Evolutionary conservation across 352 stramenopile genomes (phyloP), one percentile per base, ranked within the genome.

Genomic region (Phytophthora rubi): DNA sequence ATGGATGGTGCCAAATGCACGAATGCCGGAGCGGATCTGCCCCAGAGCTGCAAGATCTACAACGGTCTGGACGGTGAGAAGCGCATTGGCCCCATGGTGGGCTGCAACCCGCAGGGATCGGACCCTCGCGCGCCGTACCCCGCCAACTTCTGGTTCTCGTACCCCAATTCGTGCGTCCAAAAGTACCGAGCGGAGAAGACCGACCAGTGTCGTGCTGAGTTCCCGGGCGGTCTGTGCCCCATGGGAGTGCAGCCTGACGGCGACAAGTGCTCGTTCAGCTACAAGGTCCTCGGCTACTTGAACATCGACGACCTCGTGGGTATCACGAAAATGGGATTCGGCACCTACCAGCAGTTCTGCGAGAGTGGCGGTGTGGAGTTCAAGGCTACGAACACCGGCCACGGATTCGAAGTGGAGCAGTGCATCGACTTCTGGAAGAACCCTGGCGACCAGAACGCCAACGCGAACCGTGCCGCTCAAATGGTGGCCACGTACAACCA

Each of bases 141-240:
- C n/a, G 68, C 70, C 67, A 90, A 82, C 69, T 88, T 83, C 71
- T 93, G 85, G 85, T 91, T 82, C 77, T 91, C 85, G 49, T 90
- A 77, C 77, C 85, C 83, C 26, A 86, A 85, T 64, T 79, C 68
- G 15, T 91, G 85, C 53, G 71, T 70, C 33, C 68, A 76, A 28
- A 76, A 88, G 66, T 55, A 64, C 15, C 84, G 82, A 37, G 65
- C 58, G 6, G 65, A 81, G 1, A 93, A 93, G 81, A 81, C 70
- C 13, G 73, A 80, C 2, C 51, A 65, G 54, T 90, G 80, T 57
- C 70, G 79, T 23, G 62, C 66, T 0, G 58, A 80, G 51, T 77
- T 81, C 47, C 62, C 73, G 0, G 78, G 80, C 10, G 81, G 81
- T 0, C 52, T 91, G 9, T 91, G 83, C 57, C 44, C 79, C 6